Conservation (phyloP, 2,329 filamentous ascomycete species). For the Aspergillus sp. region DNA sequence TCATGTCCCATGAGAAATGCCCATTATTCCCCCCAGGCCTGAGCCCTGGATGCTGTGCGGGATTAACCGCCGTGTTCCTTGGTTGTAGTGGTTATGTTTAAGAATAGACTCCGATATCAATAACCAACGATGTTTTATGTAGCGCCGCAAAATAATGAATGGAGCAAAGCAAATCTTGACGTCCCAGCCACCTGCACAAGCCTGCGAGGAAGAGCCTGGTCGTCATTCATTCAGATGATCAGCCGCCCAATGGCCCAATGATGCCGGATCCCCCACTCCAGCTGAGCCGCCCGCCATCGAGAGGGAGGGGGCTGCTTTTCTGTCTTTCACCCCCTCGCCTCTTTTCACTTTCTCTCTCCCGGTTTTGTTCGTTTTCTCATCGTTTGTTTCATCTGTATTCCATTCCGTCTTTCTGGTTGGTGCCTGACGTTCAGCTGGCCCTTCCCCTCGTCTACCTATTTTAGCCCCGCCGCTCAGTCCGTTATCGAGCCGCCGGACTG, state of each 20-base stretch:
- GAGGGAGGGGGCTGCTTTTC: neutral
- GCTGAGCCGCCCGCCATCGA: slow-evolving; percentile 21
- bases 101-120: neutral
- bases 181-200: slow-evolving; percentile 1
- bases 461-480: slow-evolving; percentile 1
- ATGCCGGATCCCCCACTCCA: slow-evolving; percentile 20
- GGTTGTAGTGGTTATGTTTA: neutral
- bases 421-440: neutral
- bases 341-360: slow-evolving; percentile 5
- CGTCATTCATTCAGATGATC: slow-evolving; percentile 13
- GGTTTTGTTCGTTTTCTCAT: slow-evolving; percentile 4
- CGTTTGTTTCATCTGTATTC: neutral
- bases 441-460: neutral
- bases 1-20: neutral
- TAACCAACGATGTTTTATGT: neutral
- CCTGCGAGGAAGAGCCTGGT: neutral
- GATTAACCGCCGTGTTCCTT: slow-evolving; percentile 16
- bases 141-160: neutral
- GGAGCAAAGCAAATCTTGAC: neutral
- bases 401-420: neutral
- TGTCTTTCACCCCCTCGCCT: slow-evolving; percentile 8
- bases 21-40: neutral
- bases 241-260: slow-evolving; percentile 18
- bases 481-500: slow-evolving; percentile 2
- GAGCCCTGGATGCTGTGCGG: slow-evolving; percentile 12